Evolutionary conservation across 1,284 basidiomycete species (phyloP).

Genomic region (Naganishia albida): DNA sequence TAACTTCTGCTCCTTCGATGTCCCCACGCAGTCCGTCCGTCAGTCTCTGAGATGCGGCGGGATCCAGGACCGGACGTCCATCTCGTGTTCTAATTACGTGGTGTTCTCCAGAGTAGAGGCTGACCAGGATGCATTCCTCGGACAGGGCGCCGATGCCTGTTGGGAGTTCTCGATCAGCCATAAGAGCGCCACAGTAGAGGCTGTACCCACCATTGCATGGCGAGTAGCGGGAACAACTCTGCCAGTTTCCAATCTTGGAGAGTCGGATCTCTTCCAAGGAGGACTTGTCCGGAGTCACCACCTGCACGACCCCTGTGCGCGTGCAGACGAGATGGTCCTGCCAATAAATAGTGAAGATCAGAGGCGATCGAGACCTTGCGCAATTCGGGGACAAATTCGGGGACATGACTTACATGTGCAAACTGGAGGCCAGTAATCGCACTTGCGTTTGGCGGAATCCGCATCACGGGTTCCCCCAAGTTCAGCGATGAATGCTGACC

Average conservation of each 20-base stretch:
- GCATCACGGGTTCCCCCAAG: conserved; percentile 3
- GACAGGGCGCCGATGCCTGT: conserved; percentile 13
- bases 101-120: conserved; percentile 26
- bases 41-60: not conserved
- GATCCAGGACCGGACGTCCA: conserved; percentile 3
- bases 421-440: conserved; percentile 12
- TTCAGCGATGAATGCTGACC: conserved; percentile 1
- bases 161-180: not conserved
- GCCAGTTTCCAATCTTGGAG: conserved; percentile 6
- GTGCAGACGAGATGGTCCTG: conserved; percentile 14
- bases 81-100: conserved; percentile 8
- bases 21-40: not conserved
- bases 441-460: conserved; percentile 1
- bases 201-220: conserved; percentile 20
- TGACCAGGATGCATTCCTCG: conserved; percentile 6
- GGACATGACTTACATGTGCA: conserved; percentile 4
- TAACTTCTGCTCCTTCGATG: conserved; percentile 15
- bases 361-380: too few species aligned
- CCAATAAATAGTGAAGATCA: not conserved
- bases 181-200: not conserved
- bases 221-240: conserved; percentile 17
- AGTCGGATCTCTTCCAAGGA: not conserved
- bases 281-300: not conserved
- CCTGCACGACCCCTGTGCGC: conserved; percentile 13
- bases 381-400: too few species aligned